A percentile compares a stretch with the other conserved stretches of the same genome.
These are phyloP conservation scores for Austroboletus festivus DNA, from an alignment of 768 basidiomycete species.

Conservation along the genomic window DNA sequence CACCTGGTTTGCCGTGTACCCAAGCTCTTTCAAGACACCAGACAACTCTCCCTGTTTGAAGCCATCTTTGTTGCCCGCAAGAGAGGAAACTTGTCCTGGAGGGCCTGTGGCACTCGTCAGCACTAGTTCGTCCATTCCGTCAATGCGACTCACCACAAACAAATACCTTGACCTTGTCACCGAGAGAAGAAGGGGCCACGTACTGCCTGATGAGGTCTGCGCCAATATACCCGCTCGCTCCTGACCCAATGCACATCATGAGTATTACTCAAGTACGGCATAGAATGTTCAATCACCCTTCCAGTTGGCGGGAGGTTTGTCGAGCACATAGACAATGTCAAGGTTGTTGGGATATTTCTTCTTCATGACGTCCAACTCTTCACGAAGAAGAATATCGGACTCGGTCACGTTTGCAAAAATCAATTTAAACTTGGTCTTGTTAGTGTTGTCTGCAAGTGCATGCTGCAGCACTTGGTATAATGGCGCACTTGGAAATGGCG, in stretches of 20 bases:
- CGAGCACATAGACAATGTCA: constrained; percentile 82
- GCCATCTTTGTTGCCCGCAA: constrained; percentile 88
- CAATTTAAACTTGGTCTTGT: constrained; percentile 94
- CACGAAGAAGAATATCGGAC: constrained; percentile 83
- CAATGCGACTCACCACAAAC: constrained; percentile 67
- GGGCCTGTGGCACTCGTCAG: constrained; percentile 46
- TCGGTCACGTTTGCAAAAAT: constrained; percentile 90
- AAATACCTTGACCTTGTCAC: constrained; percentile 84
- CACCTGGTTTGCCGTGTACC: constrained; percentile 86
- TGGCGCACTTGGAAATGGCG: constrained; percentile 66
- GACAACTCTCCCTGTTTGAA: constrained; percentile 76
- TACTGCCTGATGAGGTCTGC: constrained; percentile 71
- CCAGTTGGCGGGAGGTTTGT: constrained; percentile 62
- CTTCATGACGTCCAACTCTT: constrained; percentile 70
- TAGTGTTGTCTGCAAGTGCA: constrained; percentile 65
- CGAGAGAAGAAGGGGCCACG: constrained; percentile 58
- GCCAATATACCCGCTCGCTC: constrained; percentile 72
- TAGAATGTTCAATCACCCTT: constrained; percentile 45
- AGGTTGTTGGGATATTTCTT: constrained; percentile 68
- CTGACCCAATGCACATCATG: constrained; percentile 28
- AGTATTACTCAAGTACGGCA: constrained; percentile 3
- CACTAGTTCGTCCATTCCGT: not conserved
- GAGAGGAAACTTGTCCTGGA: constrained; percentile 81
- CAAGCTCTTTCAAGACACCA: constrained; percentile 82
- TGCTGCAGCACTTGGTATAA: constrained; percentile 80